Conservation (phyloP, 306 rosid genomes). For the Quercus bicolor region DNA sequence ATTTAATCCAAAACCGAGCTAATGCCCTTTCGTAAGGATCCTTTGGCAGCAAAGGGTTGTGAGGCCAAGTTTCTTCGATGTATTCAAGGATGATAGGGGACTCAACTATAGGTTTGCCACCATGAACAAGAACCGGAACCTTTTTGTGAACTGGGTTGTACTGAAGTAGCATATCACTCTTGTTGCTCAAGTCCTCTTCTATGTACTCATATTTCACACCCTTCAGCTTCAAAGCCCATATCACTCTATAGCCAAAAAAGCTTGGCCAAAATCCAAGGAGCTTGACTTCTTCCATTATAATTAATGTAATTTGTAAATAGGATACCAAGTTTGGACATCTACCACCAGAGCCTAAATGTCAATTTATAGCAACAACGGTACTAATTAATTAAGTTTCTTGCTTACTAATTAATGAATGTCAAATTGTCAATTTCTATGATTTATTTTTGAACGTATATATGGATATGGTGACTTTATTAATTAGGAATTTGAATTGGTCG, state of each 20-base stretch:
- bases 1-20: constrained; percentile 19
- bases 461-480: too few species aligned
- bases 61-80: constrained; percentile 10
- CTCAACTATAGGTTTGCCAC: neutral
- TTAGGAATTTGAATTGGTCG: too few species aligned
- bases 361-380: too few species aligned
- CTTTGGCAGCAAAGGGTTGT: constrained; percentile 6
- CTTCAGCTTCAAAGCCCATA: neutral
- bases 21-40: neutral
- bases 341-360: too few species aligned
- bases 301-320: too few species aligned
- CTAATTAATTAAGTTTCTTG: too few species aligned
- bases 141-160: neutral
- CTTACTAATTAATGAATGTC: too few species aligned
- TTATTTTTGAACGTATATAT: too few species aligned
- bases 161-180: neutral
- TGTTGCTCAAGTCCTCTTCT: neutral
- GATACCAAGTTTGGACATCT: too few species aligned
- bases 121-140: neutral
- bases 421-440: too few species aligned
- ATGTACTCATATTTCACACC: neutral
- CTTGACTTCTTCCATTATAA: neutral
- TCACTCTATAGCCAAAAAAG: neutral
- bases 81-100: neutral
- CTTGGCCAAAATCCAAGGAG: neutral